These are phyloP conservation scores for Cornus suecica DNA, from an alignment of 148 eudicot genomes.

Conservation along the genomic window DNA sequence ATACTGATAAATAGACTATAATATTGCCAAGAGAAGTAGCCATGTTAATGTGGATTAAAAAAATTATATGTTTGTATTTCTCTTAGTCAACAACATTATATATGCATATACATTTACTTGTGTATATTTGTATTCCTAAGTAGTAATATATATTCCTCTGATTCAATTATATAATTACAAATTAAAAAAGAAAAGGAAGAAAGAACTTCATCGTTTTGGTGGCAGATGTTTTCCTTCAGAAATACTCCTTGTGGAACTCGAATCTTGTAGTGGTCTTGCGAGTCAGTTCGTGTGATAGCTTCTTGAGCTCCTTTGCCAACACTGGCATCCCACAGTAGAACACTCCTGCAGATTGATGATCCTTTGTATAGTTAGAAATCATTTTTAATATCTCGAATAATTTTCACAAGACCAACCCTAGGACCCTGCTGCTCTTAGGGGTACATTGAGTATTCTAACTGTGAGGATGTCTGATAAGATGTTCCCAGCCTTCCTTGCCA, in stretches of 20 bases:
- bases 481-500: background rate
- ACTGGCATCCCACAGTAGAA: conserved; percentile 86
- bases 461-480: background rate
- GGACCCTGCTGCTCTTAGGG: background rate
- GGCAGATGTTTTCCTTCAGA: conserved; percentile 30
- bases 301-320: conserved; percentile 76
- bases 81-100: conserved; percentile 6
- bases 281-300: conserved; percentile 60
- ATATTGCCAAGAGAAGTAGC: background rate
- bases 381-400: background rate
- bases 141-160: conserved; percentile 10
- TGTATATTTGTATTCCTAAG: background rate
- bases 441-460: background rate
- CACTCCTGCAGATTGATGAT: conserved; percentile 59
- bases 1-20: background rate
- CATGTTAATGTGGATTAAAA: background rate
- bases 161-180: conserved; percentile 12
- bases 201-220: background rate
- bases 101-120: conserved; percentile 4
- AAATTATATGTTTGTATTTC: conserved; percentile 8
- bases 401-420: background rate
- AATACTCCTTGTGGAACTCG: conserved; percentile 89
- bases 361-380: background rate
- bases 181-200: background rate
- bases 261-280: conserved; percentile 80